Conservation (phyloP, 73 alveolate species). For the Tetrahymena borealis region DNA sequence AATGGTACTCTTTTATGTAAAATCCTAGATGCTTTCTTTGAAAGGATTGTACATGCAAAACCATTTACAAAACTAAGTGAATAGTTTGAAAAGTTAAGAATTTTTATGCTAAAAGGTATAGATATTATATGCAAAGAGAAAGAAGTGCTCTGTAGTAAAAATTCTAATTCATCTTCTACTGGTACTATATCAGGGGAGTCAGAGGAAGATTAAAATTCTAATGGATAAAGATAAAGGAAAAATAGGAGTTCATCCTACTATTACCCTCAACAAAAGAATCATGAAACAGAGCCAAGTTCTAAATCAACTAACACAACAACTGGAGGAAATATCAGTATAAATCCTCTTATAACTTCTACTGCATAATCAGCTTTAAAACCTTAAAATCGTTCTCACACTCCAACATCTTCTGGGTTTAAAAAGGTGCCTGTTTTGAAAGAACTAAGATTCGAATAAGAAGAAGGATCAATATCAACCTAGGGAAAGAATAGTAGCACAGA, state of each 20-base stretch:
- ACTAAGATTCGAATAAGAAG: background rate
- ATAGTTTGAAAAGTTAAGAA: background rate
- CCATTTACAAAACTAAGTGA: background rate
- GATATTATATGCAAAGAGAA: background rate
- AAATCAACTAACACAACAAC: background rate
- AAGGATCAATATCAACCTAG: background rate
- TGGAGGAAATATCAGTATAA: background rate
- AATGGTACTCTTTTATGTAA: background rate
- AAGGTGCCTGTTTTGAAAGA: background rate
- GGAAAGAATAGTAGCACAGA: background rate
- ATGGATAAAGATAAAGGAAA: background rate
- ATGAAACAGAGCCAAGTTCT: background rate
- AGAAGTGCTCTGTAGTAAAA: background rate
- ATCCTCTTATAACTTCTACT: background rate
- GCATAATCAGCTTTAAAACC: background rate
- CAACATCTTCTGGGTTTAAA: background rate
- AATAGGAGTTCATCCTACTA: background rate
- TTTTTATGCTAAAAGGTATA: background rate
- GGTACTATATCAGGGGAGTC: background rate
- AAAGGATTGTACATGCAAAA: background rate
- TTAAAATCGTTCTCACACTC: background rate
- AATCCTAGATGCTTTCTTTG: background rate
- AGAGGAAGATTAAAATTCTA: background rate
- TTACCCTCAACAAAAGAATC: background rate
- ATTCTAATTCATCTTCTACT: background rate